Conservation (phyloP, 2,329 filamentous ascomycete genomes). For the Metarhizium anisopliae region DNA sequence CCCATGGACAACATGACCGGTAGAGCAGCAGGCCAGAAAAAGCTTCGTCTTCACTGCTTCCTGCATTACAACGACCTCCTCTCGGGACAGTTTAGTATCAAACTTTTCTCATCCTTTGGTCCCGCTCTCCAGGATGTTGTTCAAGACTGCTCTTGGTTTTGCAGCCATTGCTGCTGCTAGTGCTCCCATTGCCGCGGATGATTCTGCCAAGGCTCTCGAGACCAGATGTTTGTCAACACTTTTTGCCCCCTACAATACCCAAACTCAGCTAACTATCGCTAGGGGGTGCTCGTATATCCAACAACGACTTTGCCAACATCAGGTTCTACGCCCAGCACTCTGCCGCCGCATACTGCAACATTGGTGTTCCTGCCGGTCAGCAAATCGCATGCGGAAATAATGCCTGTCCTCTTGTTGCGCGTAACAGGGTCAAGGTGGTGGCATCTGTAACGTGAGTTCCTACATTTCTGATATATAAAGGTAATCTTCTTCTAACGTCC, state of each 20-base stretch:
- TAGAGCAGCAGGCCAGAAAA: not conserved
- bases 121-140: conserved; percentile 12
- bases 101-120: not conserved
- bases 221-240: conserved; percentile 21
- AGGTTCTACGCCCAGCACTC: conserved; percentile 43
- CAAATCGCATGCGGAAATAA: conserved; percentile 32
- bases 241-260: not conserved
- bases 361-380: conserved; percentile 26
- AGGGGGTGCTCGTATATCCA: conserved; percentile 14
- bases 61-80: too few species aligned
- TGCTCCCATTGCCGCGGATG: conserved; percentile 13
- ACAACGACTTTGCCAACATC: conserved; percentile 28
- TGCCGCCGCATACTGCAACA: conserved; percentile 46
- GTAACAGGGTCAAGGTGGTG: conserved; percentile 33
- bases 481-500: conserved; percentile 12
- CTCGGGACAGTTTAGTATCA: too few species aligned
- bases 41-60: not conserved
- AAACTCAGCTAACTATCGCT: not conserved
- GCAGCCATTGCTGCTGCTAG: conserved; percentile 17
- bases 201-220: conserved; percentile 20
- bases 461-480: not conserved
- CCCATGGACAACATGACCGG: not conserved
- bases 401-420: conserved; percentile 34
- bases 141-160: conserved; percentile 16
- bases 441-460: conserved; percentile 28